Percentiles rank a stretch among this genome's conserved stretches.
These are phyloP conservation scores for Coemansia sp. DNA, from an alignment of 192 early-diverging fungal genomes.

Conservation along the genomic window DNA sequence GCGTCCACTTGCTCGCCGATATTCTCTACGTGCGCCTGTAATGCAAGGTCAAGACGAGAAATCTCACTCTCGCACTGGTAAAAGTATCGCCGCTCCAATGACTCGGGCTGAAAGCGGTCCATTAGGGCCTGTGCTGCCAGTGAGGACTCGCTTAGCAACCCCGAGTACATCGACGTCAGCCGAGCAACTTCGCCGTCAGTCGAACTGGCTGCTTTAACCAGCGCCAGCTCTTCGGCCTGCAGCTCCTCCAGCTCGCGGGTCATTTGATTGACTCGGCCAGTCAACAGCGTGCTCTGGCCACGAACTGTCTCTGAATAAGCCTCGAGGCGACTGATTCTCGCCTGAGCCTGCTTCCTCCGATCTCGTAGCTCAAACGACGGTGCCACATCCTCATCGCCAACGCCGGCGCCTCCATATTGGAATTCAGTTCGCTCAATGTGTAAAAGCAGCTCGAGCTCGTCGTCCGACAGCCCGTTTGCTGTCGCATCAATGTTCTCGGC, in stretches of 20 bases:
- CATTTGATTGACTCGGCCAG: constrained; percentile 22
- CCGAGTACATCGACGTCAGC: constrained; percentile 15
- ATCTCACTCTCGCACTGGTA: constrained; percentile 27
- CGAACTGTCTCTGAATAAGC: constrained; percentile 11
- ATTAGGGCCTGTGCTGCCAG: constrained; percentile 23
- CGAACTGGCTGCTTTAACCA: constrained; percentile 11
- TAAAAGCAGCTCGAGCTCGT: constrained; percentile 33
- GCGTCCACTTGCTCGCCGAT: constrained; percentile 9
- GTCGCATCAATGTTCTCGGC: constrained; percentile 24
- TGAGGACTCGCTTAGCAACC: constrained; percentile 25
- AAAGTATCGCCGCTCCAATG: constrained; percentile 8
- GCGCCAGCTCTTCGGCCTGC: constrained; percentile 25
- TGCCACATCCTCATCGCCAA: not conserved
- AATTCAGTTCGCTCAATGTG: constrained; percentile 33
- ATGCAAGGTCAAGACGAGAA: not conserved
- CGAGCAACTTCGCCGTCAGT: constrained; percentile 34
- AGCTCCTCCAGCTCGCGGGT: constrained; percentile 21
- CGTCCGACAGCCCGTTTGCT: constrained; percentile 24
- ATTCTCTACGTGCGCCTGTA: constrained; percentile 3
- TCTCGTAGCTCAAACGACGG: constrained; percentile 23
- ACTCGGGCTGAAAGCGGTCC: constrained; percentile 4
- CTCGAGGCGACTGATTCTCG: constrained; percentile 9
- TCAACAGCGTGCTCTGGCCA: constrained; percentile 17
- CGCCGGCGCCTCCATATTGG: not conserved
- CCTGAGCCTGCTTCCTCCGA: not conserved